Percentiles rank a stretch among this genome's conserved stretches.
Conservation (phyloP, 495 filamentous ascomycete genomes). For the Hyaloscypha finlandica region DNA sequence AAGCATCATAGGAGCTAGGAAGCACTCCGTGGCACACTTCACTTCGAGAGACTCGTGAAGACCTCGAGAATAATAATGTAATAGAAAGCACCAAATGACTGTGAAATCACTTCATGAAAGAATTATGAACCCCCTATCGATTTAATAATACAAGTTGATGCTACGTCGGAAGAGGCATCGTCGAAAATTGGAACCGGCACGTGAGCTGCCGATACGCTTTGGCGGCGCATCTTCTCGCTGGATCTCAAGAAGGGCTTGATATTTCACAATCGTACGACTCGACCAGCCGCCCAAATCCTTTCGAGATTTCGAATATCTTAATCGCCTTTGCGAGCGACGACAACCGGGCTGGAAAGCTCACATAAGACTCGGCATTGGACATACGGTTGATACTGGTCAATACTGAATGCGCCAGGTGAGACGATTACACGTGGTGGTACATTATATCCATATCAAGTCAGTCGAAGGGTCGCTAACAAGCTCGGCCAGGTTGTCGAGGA, state of each 20-base stretch:
- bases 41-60: background rate
- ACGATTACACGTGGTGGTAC: constrained; percentile 32
- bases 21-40: background rate
- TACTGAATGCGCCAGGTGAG: constrained; percentile 29
- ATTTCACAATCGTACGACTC: constrained; percentile 28
- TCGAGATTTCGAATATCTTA: constrained; percentile 17
- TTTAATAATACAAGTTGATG: background rate
- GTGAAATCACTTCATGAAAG: background rate
- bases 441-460: constrained; percentile 18
- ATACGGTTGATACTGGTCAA: constrained; percentile 19
- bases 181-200: constrained; percentile 1
- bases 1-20: background rate
- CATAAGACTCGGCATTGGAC: constrained; percentile 10
- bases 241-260: constrained; percentile 22
- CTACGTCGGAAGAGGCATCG: constrained; percentile 3
- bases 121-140: background rate
- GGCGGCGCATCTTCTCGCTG: constrained; percentile 10
- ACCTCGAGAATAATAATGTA: constrained; percentile 9
- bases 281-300: constrained; percentile 22
- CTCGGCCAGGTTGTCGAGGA: constrained; percentile 10
- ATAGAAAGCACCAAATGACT: background rate
- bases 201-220: background rate
- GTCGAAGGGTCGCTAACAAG: constrained; percentile 21
- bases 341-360: constrained; percentile 10
- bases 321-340: constrained; percentile 10